Base-by-base conservation (phyloP, 179 eudicot species). In the Silene coronaria region DNA sequence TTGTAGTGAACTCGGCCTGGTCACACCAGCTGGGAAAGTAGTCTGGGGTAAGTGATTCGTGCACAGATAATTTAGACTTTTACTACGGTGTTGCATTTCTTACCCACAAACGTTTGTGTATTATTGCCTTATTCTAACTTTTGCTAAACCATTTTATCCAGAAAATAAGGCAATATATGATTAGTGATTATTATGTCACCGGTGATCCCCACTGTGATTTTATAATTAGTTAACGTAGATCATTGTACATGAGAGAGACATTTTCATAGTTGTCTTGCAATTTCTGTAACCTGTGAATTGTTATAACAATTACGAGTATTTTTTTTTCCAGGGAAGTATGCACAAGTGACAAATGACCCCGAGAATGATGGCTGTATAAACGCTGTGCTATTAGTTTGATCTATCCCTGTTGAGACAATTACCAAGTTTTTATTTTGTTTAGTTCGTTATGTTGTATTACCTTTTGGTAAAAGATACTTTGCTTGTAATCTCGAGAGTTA, bases 331-430 rank as follows among this genome's bases (percentile, higher is more conserved):
- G 98, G 98, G 59, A 94, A 94, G 67, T 94, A 92, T 80, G 97
- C 96, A 1, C 97, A 94, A 84, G 96, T 94, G 84, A 94, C 98
- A 2, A 94, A 94, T 82, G 88, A 94, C 74, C 97, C 98, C 4
- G 98, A 94, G 81, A 94, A 92, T 61, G 98, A 94, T 85, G 98
- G 98, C 34, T 94, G 98, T 51, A 92, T 94, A 74, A 94, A 94
- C 75, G 92, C 86, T 1, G 97, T 94, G 72, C 84, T 94, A 74
- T 87, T 94, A 60, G 98, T 94, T 32, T 85, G 58, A 79, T 74
- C 81, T 53, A 67, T 38, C 36, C 48, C 32, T n/a, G 19, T 12
- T 11, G 5, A 9, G 12, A 10, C 51, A 32, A 16, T 32, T 4
- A 17, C 28, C 36, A 48, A 30, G 17, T 55, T 55, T 55, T 55